Evolutionary conservation across 805 yeast genomes (phyloP).

Genomic region (Cyberlindnera xishuangbannaensis): DNA sequence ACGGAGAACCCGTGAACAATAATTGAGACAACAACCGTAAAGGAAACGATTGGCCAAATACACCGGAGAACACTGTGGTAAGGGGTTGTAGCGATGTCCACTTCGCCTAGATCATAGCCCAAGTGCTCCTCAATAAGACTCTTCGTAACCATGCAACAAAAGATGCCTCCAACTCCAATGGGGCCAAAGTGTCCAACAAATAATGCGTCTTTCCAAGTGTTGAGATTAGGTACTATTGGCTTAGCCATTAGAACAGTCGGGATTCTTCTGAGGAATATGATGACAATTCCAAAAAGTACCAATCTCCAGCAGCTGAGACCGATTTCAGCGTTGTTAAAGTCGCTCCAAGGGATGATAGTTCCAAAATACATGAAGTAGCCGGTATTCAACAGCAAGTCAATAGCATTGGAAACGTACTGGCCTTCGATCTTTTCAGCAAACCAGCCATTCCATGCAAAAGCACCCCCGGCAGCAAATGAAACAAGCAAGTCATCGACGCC

Average conservation of each 20-base stretch:
- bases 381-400: slow-evolving; percentile 74
- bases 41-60: slow-evolving; percentile 80
- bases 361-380: slow-evolving; percentile 88
- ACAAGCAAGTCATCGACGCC: slow-evolving; percentile 88
- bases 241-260: slow-evolving; percentile 74
- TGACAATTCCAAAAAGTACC: slow-evolving; percentile 63
- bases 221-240: slow-evolving; percentile 78
- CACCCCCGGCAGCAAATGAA: slow-evolving; percentile 87
- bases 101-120: slow-evolving; percentile 26
- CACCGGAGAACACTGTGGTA: slow-evolving; percentile 39
- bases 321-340: slow-evolving; percentile 53
- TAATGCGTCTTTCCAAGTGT: slow-evolving; percentile 87
- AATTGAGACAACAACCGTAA: slow-evolving; percentile 74
- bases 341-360: slow-evolving; percentile 85
- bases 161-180: slow-evolving; percentile 90
- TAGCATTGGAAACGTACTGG: slow-evolving; percentile 80
- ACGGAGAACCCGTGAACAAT: slow-evolving; percentile 91
- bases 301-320: slow-evolving; percentile 79
- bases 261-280: slow-evolving; percentile 68
- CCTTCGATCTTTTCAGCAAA: slow-evolving; percentile 78
- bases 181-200: slow-evolving; percentile 97
- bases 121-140: slow-evolving; percentile 47
- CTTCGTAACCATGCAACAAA: slow-evolving; percentile 74
- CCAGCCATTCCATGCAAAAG: slow-evolving; percentile 93
- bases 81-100: slow-evolving; percentile 51